A percentile compares a stretch with the other conserved stretches of the same genome.
Conservation (phyloP, 2,329 filamentous ascomycete species). For the Beauveria sp. region DNA sequence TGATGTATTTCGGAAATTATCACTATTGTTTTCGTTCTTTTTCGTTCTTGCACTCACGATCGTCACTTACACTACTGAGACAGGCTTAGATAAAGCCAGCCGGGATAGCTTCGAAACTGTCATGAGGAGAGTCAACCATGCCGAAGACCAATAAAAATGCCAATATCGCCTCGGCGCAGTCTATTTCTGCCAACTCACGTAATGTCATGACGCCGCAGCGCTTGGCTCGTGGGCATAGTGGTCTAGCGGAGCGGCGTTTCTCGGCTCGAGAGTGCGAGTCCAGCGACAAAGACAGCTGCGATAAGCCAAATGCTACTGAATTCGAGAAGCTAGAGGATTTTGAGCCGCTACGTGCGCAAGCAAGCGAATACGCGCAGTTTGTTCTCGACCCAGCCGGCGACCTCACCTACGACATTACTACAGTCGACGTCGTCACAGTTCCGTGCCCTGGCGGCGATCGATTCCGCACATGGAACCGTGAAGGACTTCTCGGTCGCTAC, state of each 20-base stretch:
- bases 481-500: conserved; percentile 40
- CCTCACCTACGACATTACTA: conserved; percentile 42
- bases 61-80: neutral
- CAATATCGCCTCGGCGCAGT: neutral
- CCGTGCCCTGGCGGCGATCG: conserved; percentile 47
- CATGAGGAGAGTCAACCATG: neutral
- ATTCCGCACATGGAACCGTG: conserved; percentile 45
- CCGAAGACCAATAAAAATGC: neutral
- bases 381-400: conserved; percentile 28
- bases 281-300: conserved; percentile 11
- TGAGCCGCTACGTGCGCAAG: neutral
- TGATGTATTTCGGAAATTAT: neutral
- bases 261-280: neutral
- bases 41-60: neutral
- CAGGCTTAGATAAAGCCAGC: neutral
- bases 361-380: conserved; percentile 18
- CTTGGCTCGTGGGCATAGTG: neutral
- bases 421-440: conserved; percentile 45
- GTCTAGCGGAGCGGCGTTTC: neutral
- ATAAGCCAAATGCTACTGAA: neutral
- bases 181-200: neutral
- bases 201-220: conserved; percentile 3
- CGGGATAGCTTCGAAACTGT: neutral
- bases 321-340: neutral
- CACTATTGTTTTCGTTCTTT: neutral